Evolutionary conservation across 352 stramenopile genomes (phyloP).

Genomic region (Globisporangium radiosum): DNA sequence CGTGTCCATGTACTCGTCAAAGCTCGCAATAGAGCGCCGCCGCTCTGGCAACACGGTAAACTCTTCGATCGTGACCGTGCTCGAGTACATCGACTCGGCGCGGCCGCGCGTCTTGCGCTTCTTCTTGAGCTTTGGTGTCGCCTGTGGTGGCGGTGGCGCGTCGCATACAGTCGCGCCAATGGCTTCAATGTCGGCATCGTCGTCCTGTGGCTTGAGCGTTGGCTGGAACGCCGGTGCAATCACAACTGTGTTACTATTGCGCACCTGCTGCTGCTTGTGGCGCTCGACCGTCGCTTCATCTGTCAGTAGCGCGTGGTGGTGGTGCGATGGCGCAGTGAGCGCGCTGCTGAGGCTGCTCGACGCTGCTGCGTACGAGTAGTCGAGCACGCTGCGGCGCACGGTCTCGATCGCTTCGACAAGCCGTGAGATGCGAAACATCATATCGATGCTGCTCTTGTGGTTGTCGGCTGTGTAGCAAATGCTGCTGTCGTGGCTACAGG

Average conservation of each 20-base stretch:
- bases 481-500: too few relatives aligned
- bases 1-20: background rate
- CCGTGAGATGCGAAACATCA: slow-evolving; percentile 8
- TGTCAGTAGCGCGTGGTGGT: slow-evolving; percentile 3
- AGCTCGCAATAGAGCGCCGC: background rate
- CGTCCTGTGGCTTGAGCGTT: background rate
- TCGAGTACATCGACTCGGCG: slow-evolving; percentile 6
- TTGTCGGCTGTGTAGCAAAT: background rate
- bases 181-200: background rate
- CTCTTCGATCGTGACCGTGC: slow-evolving; percentile 10
- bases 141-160: background rate
- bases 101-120: slow-evolving; percentile 1
- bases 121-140: slow-evolving; percentile 6
- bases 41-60: slow-evolving; percentile 3
- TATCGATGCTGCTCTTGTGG: background rate
- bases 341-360: background rate
- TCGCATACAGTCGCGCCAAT: background rate
- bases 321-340: background rate
- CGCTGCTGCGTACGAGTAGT: slow-evolving; percentile 11
- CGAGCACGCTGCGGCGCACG: slow-evolving; percentile 16
- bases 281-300: background rate
- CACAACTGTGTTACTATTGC: background rate
- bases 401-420: slow-evolving; percentile 10
- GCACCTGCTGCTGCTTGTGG: slow-evolving; percentile 3
- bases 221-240: background rate